These are phyloP conservation scores for Blastocystis sp. DNA, from an alignment of 352 stramenopile genomes.

Conservation along the genomic window DNA sequence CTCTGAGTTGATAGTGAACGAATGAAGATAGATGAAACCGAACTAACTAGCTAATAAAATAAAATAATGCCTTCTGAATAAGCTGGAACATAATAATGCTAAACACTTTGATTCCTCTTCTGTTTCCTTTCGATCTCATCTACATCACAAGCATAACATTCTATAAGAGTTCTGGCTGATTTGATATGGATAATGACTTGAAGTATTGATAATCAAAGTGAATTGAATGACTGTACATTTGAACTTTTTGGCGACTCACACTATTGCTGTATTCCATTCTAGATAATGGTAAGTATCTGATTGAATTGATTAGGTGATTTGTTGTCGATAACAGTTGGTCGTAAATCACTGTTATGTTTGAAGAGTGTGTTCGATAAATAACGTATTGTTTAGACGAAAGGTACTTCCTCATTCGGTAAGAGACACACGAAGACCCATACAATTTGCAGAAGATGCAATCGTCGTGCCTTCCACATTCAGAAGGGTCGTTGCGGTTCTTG, in stretches of 20 bases:
- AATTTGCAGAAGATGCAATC: constrained; percentile 95
- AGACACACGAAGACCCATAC: constrained; percentile 99
- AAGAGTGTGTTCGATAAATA: neutral
- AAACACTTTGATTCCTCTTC: no score
- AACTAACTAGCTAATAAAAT: neutral
- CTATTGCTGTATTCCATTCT: constrained; percentile 41
- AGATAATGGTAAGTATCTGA: constrained; percentile 11
- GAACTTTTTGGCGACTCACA: neutral
- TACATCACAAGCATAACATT: no score
- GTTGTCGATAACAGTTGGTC: neutral
- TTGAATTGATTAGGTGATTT: neutral
- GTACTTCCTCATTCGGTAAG: constrained; percentile 99
- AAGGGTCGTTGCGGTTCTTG: constrained; percentile 97
- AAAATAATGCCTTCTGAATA: no score
- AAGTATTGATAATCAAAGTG: constrained; percentile 34
- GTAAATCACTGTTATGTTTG: neutral
- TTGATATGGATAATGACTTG: neutral
- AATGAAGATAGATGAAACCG: neutral
- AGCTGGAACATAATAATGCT: neutral
- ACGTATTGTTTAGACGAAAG: constrained; percentile 89
- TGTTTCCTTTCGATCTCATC: no score
- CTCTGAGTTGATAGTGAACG: neutral
- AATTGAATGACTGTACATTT: constrained; percentile 10
- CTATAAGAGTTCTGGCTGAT: no score
- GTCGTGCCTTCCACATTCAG: constrained; percentile 98